Percentiles rank a stretch among this genome's conserved stretches.
Conservation (phyloP, 2,329 filamentous ascomycete genomes). For the Kalmusia sp. region DNA sequence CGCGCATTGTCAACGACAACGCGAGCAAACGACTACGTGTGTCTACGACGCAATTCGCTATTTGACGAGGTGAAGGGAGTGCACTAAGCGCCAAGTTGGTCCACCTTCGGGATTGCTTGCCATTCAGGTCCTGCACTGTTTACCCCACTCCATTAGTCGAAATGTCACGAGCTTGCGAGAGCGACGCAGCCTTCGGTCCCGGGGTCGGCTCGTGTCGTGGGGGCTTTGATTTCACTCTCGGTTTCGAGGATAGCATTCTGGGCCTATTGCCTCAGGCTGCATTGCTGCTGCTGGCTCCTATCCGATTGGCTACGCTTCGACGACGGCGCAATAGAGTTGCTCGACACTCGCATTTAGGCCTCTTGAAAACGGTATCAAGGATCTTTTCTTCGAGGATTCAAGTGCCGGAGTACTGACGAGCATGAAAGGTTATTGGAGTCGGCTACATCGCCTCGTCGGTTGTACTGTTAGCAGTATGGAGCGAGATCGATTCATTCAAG, state of each 20-base stretch:
- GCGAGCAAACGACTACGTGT: neutral
- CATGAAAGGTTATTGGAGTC: slow-evolving; percentile 13
- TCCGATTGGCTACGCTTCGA: slow-evolving; percentile 33
- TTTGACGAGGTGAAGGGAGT: slow-evolving; percentile 10
- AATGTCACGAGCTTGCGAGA: slow-evolving; percentile 23
- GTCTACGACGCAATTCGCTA: neutral
- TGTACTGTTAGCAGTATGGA: slow-evolving; percentile 27
- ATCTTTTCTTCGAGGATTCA: neutral
- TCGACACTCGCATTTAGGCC: slow-evolving; percentile 24
- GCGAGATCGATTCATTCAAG: slow-evolving; percentile 22
- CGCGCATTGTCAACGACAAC: slow-evolving; percentile 1
- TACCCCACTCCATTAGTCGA: slow-evolving; percentile 9
- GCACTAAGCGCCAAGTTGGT: slow-evolving; percentile 9
- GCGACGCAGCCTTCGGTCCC: slow-evolving; percentile 31
- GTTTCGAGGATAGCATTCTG: slow-evolving; percentile 36
- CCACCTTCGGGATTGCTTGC: neutral
- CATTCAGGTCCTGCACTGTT: neutral
- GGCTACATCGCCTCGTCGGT: slow-evolving; percentile 30
- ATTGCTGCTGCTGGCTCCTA: slow-evolving; percentile 31
- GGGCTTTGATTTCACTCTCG: slow-evolving; percentile 36
- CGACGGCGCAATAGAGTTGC: slow-evolving; percentile 23
- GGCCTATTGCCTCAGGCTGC: slow-evolving; percentile 30
- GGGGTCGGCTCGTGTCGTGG: slow-evolving; percentile 28
- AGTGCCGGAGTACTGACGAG: neutral
- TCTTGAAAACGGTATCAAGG: slow-evolving; percentile 22